A percentile compares a stretch with the other conserved stretches of the same genome.
These are phyloP conservation scores for Rickenella mellea DNA, from an alignment of 768 basidiomycete species.

Conservation along the genomic window DNA sequence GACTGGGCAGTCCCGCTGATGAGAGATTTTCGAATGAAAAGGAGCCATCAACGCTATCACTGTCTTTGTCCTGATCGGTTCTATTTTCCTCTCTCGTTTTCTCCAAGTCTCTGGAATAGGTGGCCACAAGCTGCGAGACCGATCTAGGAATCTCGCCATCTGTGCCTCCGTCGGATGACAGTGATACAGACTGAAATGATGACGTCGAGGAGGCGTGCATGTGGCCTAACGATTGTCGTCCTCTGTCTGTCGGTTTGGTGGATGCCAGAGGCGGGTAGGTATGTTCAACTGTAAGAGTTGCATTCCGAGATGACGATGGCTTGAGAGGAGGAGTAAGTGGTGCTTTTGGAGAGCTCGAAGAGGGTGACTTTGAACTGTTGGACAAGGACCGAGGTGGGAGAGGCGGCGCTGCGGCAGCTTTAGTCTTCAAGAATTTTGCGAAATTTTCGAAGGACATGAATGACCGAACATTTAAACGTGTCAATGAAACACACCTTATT, in stretches of 20 bases:
- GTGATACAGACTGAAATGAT: conserved; percentile 76
- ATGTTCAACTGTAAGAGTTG: conserved; percentile 48
- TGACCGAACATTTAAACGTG: conserved; percentile 7
- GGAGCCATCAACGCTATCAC: conserved; percentile 56
- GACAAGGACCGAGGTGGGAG: conserved; percentile 50
- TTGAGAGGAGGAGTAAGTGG: conserved; percentile 18
- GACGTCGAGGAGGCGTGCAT: conserved; percentile 63
- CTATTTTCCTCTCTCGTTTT: conserved; percentile 13
- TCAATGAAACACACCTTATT: conserved; percentile 11
- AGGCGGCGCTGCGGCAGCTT: conserved; percentile 35
- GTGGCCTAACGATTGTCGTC: conserved; percentile 32
- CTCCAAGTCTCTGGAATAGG: conserved; percentile 37
- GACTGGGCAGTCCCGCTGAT: conserved; percentile 42
- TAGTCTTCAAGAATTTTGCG: conserved; percentile 17
- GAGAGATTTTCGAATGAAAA: conserved; percentile 71
- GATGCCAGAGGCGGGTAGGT: conserved; percentile 41
- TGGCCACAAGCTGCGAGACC: conserved; percentile 29
- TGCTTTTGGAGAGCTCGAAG: conserved; percentile 19
- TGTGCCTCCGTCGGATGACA: conserved; percentile 51
- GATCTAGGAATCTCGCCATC: conserved; percentile 9
- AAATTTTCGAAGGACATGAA: not conserved
- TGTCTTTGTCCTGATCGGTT: conserved; percentile 33
- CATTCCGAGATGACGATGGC: conserved; percentile 18
- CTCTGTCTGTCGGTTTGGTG: conserved; percentile 25
- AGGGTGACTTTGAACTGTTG: conserved; percentile 16